Percentiles rank a stretch among this genome's conserved stretches.
Evolutionary conservation across 2,329 filamentous ascomycete genomes (phyloP).

Genomic region (Scleromitrula shiraiana): DNA sequence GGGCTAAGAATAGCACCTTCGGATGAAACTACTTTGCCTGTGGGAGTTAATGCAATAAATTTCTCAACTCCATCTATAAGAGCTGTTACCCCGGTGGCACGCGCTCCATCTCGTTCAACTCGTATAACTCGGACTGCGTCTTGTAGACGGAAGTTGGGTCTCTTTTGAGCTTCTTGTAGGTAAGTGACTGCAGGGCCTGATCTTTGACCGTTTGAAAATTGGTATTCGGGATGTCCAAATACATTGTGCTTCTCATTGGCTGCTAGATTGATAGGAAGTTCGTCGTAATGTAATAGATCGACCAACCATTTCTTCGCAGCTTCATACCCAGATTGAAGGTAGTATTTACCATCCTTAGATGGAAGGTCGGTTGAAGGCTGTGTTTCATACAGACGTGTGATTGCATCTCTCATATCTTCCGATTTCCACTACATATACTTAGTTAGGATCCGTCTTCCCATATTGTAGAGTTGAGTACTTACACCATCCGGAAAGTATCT

Average conservation of each 20-base stretch:
- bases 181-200: conserved; percentile 43
- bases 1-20: conserved; percentile 44
- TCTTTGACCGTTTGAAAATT: conserved; percentile 41
- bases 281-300: conserved; percentile 37
- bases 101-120: conserved; percentile 34
- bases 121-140: conserved; percentile 37
- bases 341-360: conserved; percentile 38
- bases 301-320: conserved; percentile 44
- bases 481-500: conserved; percentile 37
- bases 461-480: neutral
- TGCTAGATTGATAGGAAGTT: conserved; percentile 40
- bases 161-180: conserved; percentile 37
- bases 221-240: conserved; percentile 41
- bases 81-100: conserved; percentile 36
- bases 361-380: conserved; percentile 38
- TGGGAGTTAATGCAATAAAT: conserved; percentile 14
- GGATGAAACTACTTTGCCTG: conserved; percentile 36
- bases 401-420: conserved; percentile 39
- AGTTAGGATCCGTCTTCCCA: neutral
- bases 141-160: conserved; percentile 37
- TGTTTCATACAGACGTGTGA: conserved; percentile 35
- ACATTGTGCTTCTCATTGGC: conserved; percentile 39
- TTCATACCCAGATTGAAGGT: conserved; percentile 40
- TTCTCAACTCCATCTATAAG: conserved; percentile 26
- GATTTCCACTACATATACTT: conserved; percentile 37